phyloP scores from a whole-genome alignment of 495 filamentous ascomycete genomes.

The Baudoinia panamericana region DNA sequence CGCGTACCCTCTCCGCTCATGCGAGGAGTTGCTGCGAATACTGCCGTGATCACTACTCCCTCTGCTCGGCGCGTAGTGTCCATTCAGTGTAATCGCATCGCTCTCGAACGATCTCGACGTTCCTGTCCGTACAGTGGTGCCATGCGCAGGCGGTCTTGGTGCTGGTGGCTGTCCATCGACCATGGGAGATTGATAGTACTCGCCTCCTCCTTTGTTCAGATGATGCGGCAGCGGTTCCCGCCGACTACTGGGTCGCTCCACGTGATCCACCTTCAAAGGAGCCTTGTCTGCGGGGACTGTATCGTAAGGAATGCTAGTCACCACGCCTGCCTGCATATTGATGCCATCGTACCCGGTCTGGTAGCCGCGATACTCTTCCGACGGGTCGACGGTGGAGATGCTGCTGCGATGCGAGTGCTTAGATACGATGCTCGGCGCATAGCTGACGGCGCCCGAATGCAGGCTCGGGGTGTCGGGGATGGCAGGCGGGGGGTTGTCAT shows the following conservation, averaged over 20 bases:
- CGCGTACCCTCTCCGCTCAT: background rate
- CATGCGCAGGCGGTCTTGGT: constrained; percentile 24
- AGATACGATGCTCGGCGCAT: constrained; percentile 55
- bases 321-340: constrained; percentile 68
- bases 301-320: constrained; percentile 85
- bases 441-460: constrained; percentile 17
- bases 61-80: constrained; percentile 12
- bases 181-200: constrained; percentile 83
- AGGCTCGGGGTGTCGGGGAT: constrained; percentile 36
- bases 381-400: constrained; percentile 56
- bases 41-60: constrained; percentile 54
- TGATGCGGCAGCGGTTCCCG: constrained; percentile 70
- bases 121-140: background rate
- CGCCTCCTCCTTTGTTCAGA: constrained; percentile 58
- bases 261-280: constrained; percentile 63
- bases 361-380: constrained; percentile 25
- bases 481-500: constrained; percentile 38
- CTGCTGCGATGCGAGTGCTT: constrained; percentile 70
- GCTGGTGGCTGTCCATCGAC: constrained; percentile 38
- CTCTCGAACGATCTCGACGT: constrained; percentile 8
- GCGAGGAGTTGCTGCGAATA: constrained; percentile 38
- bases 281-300: constrained; percentile 52
- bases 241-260: constrained; percentile 49
- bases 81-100: constrained; percentile 17
- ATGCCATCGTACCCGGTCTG: constrained; percentile 34